Base-by-base conservation (phyloP, 2,329 filamentous ascomycete genomes). In the Cordyceps cateniannulata region DNA sequence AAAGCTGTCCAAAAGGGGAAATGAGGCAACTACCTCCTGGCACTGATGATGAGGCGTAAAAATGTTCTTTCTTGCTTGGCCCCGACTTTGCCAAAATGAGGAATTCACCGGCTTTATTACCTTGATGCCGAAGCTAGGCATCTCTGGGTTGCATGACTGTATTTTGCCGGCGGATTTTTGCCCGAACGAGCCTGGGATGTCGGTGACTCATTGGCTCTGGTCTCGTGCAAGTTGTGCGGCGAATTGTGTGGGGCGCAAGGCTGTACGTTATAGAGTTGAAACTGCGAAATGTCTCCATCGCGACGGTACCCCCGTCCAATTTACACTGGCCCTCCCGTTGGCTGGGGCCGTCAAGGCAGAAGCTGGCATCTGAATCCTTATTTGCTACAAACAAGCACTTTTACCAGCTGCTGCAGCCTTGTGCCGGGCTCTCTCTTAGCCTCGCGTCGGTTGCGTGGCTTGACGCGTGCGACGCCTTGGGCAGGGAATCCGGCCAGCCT, bases 141-240 rank as follows among this genome's bases (percentile, higher is more conserved):
- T 45, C 59, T 24, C 29, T 22, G 52, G 59, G 52, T 32, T 35
- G 32, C 27, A 25, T 51, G 59, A 56, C 59, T 56, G 18, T 40
- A 45, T 38, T 49, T 47, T 24, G 55, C 35, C 35, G 35, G 20
- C 48, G 40, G 5, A 18, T 16, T 25, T 25, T 16, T 25, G 40
- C 38, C 48, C 29, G 18, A 52, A 20, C 9, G 16, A n/a, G 40
- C 57, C 25, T 16, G 27, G 57, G 57, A 47, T 45, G 20, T 27
- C 18, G 44, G 59, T 61, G 59, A 61, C 59, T 61, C 59, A 61
- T 49, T 61, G 44, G 52, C 35, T 25, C 20, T 32, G 50, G 50
- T 55, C 59, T 32, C 51, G 45, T 55, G 59, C 40, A 49, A 50
- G 44, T 24, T 35, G 14, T 22, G 45, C 51, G 44, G 44, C 45